phyloP scores from a whole-genome alignment of 2,329 filamentous ascomycete species.

The Nothomitra cinnamomea region DNA sequence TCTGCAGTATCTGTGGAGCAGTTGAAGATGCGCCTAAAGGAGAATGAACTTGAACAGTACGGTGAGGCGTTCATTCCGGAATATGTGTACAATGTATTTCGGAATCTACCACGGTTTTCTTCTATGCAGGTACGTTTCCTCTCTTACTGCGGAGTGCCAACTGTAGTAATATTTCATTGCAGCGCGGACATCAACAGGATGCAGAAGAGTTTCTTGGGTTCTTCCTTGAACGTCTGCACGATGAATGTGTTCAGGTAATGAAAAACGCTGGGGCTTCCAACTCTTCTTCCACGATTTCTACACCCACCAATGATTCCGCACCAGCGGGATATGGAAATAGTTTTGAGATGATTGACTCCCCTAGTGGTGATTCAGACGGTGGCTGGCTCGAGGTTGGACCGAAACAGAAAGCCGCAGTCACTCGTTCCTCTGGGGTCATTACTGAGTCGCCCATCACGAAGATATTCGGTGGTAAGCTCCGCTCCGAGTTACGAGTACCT shows the following conservation, averaged over 20 bases:
- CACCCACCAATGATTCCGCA: constrained; percentile 20
- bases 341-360: constrained; percentile 19
- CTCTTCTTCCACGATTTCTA: constrained; percentile 24
- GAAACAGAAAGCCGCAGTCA: constrained; percentile 75
- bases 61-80: constrained; percentile 86
- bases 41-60: constrained; percentile 71
- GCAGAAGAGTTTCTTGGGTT: constrained; percentile 95
- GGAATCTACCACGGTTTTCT: constrained; percentile 69
- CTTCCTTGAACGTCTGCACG: constrained; percentile 77
- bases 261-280: constrained; percentile 28
- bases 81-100: constrained; percentile 88
- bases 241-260: constrained; percentile 74
- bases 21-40: constrained; percentile 57
- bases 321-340: neutral
- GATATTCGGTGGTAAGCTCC: constrained; percentile 82
- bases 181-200: constrained; percentile 93
- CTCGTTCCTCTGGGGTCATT: constrained; percentile 63
- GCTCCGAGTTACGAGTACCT: constrained; percentile 75
- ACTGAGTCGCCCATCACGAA: constrained; percentile 73
- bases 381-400: constrained; percentile 89
- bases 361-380: constrained; percentile 28
- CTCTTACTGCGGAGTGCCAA: neutral
- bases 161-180: constrained; percentile 5
- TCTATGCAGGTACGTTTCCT: constrained; percentile 61
- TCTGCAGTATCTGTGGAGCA: constrained; percentile 59